Conservation (phyloP, 2,329 filamentous ascomycete genomes). For the Colletotrichum acutatum region DNA sequence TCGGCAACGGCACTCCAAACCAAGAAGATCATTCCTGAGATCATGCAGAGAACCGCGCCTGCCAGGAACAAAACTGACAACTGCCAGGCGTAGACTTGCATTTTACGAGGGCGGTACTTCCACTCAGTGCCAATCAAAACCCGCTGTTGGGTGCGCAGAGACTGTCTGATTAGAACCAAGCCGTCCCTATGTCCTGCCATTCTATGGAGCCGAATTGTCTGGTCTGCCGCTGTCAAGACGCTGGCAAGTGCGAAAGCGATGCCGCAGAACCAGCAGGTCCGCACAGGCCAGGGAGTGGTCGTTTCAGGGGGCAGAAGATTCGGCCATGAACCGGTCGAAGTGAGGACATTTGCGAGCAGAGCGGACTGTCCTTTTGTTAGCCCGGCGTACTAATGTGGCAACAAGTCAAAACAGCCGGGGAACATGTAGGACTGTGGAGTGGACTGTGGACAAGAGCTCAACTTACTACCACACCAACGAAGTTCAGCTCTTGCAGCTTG, state of each 20-base stretch:
- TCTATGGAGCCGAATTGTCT: slow-evolving; percentile 54
- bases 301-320: slow-evolving; percentile 49
- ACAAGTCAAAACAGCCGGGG: no score
- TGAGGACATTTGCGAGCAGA: slow-evolving; percentile 40
- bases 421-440: no score
- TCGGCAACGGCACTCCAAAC: slow-evolving; percentile 36
- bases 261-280: slow-evolving; percentile 54
- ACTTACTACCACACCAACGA: slow-evolving; percentile 50
- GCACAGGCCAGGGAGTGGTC: slow-evolving; percentile 51
- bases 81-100: slow-evolving; percentile 41
- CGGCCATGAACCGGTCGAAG: slow-evolving; percentile 56
- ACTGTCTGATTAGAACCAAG: slow-evolving; percentile 44
- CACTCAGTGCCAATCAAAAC: not conserved
- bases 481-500: slow-evolving; percentile 52
- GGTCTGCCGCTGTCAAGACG: slow-evolving; percentile 56
- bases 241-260: slow-evolving; percentile 61
- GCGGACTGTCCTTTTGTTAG: no score
- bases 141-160: slow-evolving; percentile 16
- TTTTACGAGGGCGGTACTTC: slow-evolving; percentile 22
- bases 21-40: slow-evolving; percentile 36
- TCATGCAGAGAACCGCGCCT: slow-evolving; percentile 37
- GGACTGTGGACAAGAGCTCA: not conserved
- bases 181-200: slow-evolving; percentile 53
- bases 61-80: slow-evolving; percentile 36
- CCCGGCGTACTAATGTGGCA: no score